A percentile compares a stretch with the other conserved stretches of the same genome.
Conservation (phyloP, 2,329 filamentous ascomycete species). For the Penicillium frequentans region DNA sequence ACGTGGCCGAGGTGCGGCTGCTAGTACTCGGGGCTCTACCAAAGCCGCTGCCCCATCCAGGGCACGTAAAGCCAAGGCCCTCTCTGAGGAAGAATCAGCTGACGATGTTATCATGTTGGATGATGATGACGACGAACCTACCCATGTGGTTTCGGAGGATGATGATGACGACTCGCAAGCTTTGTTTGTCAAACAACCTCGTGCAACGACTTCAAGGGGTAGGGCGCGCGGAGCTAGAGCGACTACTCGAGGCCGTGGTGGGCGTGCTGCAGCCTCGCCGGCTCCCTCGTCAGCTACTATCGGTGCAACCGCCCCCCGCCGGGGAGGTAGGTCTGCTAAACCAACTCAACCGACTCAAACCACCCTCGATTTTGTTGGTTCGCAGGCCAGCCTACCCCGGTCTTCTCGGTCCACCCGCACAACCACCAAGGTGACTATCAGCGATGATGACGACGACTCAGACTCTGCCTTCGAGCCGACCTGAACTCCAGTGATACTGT, state of each 20-base stretch:
- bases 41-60: constrained; percentile 25
- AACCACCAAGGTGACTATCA: constrained; percentile 36
- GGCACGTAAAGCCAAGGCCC: constrained; percentile 27
- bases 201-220: constrained; percentile 24
- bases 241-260: constrained; percentile 25
- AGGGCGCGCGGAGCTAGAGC: constrained; percentile 21
- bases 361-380: constrained; percentile 43
- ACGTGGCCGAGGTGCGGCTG: constrained; percentile 44
- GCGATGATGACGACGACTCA: constrained; percentile 43
- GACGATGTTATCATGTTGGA: constrained; percentile 44
- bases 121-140: constrained; percentile 31
- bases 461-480: constrained; percentile 49
- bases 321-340: constrained; percentile 24
- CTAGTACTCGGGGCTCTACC: constrained; percentile 34
- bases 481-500: neutral
- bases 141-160: constrained; percentile 31
- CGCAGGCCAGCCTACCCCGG: constrained; percentile 34
- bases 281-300: constrained; percentile 36
- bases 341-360: constrained; percentile 40
- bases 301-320: constrained; percentile 27
- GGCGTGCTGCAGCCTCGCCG: constrained; percentile 31
- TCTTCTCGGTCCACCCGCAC: constrained; percentile 31
- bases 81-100: constrained; percentile 40
- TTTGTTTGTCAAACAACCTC: constrained; percentile 43
- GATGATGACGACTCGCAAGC: constrained; percentile 39